phyloP scores from a whole-genome alignment of 2,329 filamentous ascomycete genomes.

The Clathrospora elynae region DNA sequence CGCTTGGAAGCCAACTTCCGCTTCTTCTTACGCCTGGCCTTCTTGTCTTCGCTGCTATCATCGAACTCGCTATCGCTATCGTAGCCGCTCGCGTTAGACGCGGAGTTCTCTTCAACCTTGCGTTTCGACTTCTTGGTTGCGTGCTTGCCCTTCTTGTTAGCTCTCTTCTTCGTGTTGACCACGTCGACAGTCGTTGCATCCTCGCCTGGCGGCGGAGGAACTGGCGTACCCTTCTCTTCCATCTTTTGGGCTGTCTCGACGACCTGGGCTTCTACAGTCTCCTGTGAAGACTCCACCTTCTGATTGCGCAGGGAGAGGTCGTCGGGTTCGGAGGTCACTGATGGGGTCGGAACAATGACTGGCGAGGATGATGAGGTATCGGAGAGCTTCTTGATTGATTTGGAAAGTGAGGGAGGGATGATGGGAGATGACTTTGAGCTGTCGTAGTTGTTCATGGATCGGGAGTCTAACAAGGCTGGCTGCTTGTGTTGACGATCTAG shows the following conservation, averaged over 20 bases:
- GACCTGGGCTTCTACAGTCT: conserved; percentile 13
- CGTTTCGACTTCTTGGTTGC: conserved; percentile 27
- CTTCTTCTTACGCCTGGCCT: conserved; percentile 30
- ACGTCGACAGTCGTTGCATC: conserved; percentile 14
- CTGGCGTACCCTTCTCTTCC: conserved; percentile 9
- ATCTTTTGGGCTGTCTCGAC: background rate
- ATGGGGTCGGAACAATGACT: conserved; percentile 32
- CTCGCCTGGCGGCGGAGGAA: conserved; percentile 9
- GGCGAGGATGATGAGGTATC: conserved; percentile 32
- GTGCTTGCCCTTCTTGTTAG: conserved; percentile 19
- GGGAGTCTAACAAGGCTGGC: background rate
- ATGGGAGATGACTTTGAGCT: conserved; percentile 14
- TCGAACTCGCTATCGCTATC: conserved; percentile 28
- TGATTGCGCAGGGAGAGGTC: conserved; percentile 18
- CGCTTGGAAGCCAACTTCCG: conserved; percentile 19
- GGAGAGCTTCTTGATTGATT: conserved; percentile 20
- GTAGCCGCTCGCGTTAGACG: conserved; percentile 30
- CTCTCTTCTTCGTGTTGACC: conserved; percentile 14
- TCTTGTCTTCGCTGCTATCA: conserved; percentile 28
- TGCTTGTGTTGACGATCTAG: background rate
- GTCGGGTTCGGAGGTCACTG: conserved; percentile 28
- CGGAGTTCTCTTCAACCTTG: conserved; percentile 21
- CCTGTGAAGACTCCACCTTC: conserved; percentile 23
- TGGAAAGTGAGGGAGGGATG: conserved; percentile 12
- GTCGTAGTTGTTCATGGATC: conserved; percentile 29